Percentiles rank a stretch among this genome's conserved stretches.
Conservation (phyloP, 805 yeast species). For the Wickerhamomyces alni region DNA sequence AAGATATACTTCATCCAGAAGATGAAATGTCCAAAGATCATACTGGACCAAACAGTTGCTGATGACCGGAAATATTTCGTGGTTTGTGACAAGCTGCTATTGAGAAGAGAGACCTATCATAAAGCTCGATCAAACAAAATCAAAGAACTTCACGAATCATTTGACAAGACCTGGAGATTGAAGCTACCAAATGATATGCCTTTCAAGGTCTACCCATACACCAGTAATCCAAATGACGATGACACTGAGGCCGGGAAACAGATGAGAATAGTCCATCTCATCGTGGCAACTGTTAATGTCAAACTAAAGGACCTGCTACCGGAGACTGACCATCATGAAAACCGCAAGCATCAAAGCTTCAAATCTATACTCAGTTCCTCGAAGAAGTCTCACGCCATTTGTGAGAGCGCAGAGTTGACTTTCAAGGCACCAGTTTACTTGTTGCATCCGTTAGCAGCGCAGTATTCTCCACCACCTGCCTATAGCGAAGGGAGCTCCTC, state of each 20-base stretch:
- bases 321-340: neutral
- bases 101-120: too few species aligned
- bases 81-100: too few species aligned
- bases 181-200: slow-evolving; percentile 6
- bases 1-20: too few species aligned
- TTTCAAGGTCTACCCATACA: slow-evolving; percentile 12
- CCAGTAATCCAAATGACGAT: slow-evolving; percentile 9
- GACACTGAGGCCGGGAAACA: neutral
- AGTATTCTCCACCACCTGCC: slow-evolving; percentile 10
- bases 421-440: slow-evolving; percentile 13
- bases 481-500: slow-evolving; percentile 1
- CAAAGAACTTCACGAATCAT: neutral
- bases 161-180: slow-evolving; percentile 5
- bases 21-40: too few species aligned
- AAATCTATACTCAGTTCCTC: neutral
- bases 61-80: too few species aligned
- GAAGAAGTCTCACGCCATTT: neutral
- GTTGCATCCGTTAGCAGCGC: slow-evolving; percentile 4
- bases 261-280: slow-evolving; percentile 10
- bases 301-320: neutral
- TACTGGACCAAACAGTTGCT: too few species aligned
- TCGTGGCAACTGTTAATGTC: slow-evolving; percentile 8
- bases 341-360: neutral
- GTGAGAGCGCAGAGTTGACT: slow-evolving; percentile 4
- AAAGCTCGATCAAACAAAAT: too few species aligned